phyloP scores from a whole-genome alignment of 306 rosid genomes.

The Rosa chinensis region DNA sequence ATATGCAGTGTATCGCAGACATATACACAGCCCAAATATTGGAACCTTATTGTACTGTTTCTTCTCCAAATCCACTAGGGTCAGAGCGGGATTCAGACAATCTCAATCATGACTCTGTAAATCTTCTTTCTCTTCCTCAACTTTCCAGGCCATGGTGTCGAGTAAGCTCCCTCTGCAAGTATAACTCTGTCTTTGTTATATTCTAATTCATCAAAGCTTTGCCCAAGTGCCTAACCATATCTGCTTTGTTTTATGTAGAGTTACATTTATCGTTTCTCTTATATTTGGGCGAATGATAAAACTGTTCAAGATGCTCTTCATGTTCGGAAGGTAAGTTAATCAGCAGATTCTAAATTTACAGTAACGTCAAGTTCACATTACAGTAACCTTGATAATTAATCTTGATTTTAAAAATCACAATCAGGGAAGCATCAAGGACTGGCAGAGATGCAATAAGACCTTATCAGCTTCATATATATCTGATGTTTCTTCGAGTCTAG shows the following conservation, averaged over 20 bases:
- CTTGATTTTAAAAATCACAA: not conserved
- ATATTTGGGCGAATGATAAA: constrained; percentile 21
- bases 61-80: not conserved
- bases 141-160: constrained; percentile 16
- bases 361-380: not conserved
- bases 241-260: not conserved
- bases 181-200: not conserved
- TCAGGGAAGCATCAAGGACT: constrained; percentile 31
- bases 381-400: not conserved
- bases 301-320: constrained; percentile 24
- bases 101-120: not conserved
- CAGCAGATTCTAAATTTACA: not conserved
- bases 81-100: not conserved
- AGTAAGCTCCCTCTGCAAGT: not conserved
- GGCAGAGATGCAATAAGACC: constrained; percentile 31
- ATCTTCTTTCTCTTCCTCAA: not conserved
- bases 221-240: not conserved
- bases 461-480: constrained; percentile 7
- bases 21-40: not conserved
- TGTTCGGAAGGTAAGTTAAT: constrained; percentile 8
- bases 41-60: not conserved
- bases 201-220: not conserved
- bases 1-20: constrained; percentile 9
- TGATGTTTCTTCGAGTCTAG: constrained; percentile 17
- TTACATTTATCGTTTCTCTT: not conserved